Evolutionary conservation across 192 early-diverging fungal genomes (phyloP), one percentile per base, ranked within the genome.

Genomic region (Podila clonocystis): DNA sequence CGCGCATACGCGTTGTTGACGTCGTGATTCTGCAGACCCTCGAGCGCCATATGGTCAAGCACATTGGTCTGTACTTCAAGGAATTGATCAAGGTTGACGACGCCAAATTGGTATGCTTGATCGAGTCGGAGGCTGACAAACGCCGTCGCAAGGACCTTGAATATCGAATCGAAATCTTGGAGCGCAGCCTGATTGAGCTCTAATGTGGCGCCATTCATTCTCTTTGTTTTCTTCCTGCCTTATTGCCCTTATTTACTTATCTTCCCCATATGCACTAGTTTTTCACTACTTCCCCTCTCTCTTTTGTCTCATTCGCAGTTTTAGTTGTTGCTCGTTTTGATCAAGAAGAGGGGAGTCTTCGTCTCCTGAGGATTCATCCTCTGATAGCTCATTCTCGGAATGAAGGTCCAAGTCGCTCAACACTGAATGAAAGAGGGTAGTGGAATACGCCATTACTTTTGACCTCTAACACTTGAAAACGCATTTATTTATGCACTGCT

Each of bases 1-100:
- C 30, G 4, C 30, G 30, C 30, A 31, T 3, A 4, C 30, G 30
- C 30, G 4, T 31, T 31, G 34, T 59, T 12, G 66, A 68, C 33
- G 58, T 58, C 22, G 66, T 68, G 22, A 0, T 58, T 0, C 58
- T 58, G 66, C n/a, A 68, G 34, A 68, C 66, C 9, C 55, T 68
- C 33, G 66, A 68, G 55, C 66, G 66, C 24, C 22, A 68, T 36
- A 58, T 68, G 66, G 26, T 68, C 22, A 57, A 41, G 2, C 34
- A 24, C 20, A 68, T 68, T 33, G 3, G 20, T 4, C 9, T 9
- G 22, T 68, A 58, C 55, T 68, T 58, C 24, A 9, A 33, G 8
- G 33, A 58, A 52, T 3, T 68, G 7, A 13, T 17, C 20, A 41
- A 58, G 36, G 55, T 57, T 3, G 50, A 31, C 55, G 34, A 68